Base-by-base conservation (phyloP, 2,329 filamentous ascomycete species). In the Aureobasidium subglaciale region DNA sequence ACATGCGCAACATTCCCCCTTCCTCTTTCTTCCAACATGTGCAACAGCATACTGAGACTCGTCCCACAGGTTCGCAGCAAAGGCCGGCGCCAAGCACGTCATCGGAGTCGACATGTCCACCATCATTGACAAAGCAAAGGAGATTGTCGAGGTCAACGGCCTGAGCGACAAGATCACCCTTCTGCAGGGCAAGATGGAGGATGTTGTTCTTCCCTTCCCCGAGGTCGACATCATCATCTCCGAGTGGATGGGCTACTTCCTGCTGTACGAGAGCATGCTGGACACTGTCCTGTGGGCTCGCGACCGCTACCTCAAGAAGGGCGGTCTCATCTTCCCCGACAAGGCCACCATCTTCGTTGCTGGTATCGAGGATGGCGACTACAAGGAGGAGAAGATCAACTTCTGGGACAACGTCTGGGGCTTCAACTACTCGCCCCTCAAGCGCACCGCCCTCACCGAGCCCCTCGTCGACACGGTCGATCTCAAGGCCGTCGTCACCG, bases 381-480 rank as follows among this genome's bases (percentile, higher is more conserved):
- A 99, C 83, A 97, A 97, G 81, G 92, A 97, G 61, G 93, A 99
- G 79, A 99, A 99, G 82, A 99, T 99, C 68, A 92, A 91, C 74
- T 99, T 97, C 81, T 99, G 93, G 93, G 91, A 97, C 70, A 96
- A 96, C 67, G 93, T 99, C 62, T 99, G 96, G 74, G 93, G 93
- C 61, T 99, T 99, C 75, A 84, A 99, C 76, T 99, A 96, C 76
- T 85, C 85, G 22, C 92, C 93, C 1, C 85, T 99, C 68, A 97
- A 97, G 78, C 81, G 86, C 63, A 95, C 90, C 43, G 93, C 93
- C 56, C 84, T 99, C 60, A 91, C 90, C 27, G 93, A 99, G 75
- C 93, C 93, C 52, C 85, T 99, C 38, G 93, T 99, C 66, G 93
- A 99, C 71, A 97, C 90, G 9, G 93, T 99, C 65, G 93, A 99